These are phyloP conservation scores for Candida gorgasii DNA, from an alignment of 805 yeast species.

Conservation along the genomic window DNA sequence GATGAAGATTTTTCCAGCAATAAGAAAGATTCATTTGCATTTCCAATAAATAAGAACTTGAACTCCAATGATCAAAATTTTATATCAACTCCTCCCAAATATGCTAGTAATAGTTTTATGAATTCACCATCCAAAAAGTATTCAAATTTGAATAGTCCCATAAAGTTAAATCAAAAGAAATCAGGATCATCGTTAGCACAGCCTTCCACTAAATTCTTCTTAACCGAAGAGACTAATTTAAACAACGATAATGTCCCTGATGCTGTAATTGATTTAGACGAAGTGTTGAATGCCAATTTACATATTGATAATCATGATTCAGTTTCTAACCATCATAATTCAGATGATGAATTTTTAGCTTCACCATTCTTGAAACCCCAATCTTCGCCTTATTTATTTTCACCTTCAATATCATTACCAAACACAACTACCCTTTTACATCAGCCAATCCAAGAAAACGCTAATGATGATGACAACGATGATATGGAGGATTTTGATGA, in stretches of 20 bases:
- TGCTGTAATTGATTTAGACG: constrained; percentile 43
- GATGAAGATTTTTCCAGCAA: constrained; percentile 34
- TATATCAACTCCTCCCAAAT: constrained; percentile 17
- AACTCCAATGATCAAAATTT: constrained; percentile 3
- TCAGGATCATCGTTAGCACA: constrained; percentile 12
- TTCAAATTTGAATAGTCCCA: constrained; percentile 34
- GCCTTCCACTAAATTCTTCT: constrained; percentile 24
- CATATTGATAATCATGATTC: constrained; percentile 22
- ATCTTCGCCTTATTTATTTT: constrained; percentile 13
- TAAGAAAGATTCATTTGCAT: constrained; percentile 24
- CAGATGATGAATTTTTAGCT: constrained; percentile 29
- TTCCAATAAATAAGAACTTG: constrained; percentile 21
- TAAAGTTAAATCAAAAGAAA: constrained; percentile 25
- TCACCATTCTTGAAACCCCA: constrained; percentile 30
- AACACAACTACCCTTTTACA: constrained; percentile 23
- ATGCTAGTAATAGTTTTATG: constrained; percentile 2
- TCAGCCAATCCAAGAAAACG: constrained; percentile 31
- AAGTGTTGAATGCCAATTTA: constrained; percentile 33
- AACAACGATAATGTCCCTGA: constrained; percentile 35
- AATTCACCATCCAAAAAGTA: constrained; percentile 18
- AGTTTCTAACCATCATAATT: constrained; percentile 15
- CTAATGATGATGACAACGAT: constrained; percentile 13
- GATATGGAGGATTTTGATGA: constrained; percentile 7
- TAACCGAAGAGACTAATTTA: constrained; percentile 30
- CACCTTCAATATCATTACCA: constrained; percentile 19